Base-by-base conservation (phyloP, 116 monocot genomes). In the Papilionanthe hybrid region DNA sequence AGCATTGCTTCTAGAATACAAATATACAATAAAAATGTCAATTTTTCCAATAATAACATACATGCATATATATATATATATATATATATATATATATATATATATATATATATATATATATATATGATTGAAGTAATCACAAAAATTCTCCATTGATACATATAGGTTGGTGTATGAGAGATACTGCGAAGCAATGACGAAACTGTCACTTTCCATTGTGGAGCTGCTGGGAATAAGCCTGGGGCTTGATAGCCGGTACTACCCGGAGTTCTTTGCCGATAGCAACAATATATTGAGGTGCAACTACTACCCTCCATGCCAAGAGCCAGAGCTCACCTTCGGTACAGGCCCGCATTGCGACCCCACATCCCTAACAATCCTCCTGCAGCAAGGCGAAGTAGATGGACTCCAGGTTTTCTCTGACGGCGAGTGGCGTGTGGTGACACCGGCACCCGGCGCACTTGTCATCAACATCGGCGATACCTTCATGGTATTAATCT, bases 401-500 rank as follows among this genome's bases (percentile, higher is more conserved):
- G 84, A 67, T 0, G 94, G 94, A 9, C 92, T 94, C 28, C 81
- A 95, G 84, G 95, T 95, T 58, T 89, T 92, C 78, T 13, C 78
- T 18, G 82, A 65, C 42, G 82, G 55, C 10, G 20, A 37, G 20
- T 95, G 95, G 95, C 85, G 65, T 11, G 57, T 89, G 1, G 80
- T 95, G 22, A 58, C 65, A 2, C 91, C 95, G 20, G 56, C 80
- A 0, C 71, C 19, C 9, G 86, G 69, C 42, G 95, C 93, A 0
- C 74, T 95, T n/a, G 91, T 95, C 49, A 69, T 95, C 83, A 94
- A 94, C 84, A 87, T 94, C 67, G 94, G 94, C 11, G 94, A 94
- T 83, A 94, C 94, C 0, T 94, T 94, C 86, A 87, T 84, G 94
- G 94, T 89, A 86, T 53, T 53, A 4, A 53, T 53, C 53, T 53